Evolutionary conservation across 768 basidiomycete species (phyloP).

Genomic region (Tylopilus rubrobrunneus): DNA sequence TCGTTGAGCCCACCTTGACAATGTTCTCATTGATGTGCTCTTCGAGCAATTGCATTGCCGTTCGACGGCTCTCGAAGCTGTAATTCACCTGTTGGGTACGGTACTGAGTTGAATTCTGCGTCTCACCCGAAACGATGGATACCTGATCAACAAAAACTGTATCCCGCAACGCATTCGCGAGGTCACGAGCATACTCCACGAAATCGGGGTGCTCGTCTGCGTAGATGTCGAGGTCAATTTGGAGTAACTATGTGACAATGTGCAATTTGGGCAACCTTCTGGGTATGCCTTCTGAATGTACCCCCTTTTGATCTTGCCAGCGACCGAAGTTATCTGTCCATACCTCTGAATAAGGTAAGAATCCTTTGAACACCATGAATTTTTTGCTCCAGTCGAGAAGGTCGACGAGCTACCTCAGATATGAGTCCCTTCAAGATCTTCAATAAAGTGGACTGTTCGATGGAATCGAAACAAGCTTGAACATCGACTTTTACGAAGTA

Average conservation of each 20-base stretch:
- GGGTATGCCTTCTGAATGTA: constrained; percentile 62
- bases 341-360: constrained; percentile 68
- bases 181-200: constrained; percentile 57
- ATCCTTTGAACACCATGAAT: constrained; percentile 44
- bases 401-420: constrained; percentile 50
- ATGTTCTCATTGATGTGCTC: constrained; percentile 92
- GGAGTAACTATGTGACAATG: background rate
- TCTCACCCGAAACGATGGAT: background rate
- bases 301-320: constrained; percentile 53
- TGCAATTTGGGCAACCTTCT: constrained; percentile 44
- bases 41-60: constrained; percentile 70
- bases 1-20: constrained; percentile 59
- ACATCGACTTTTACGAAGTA: constrained; percentile 98
- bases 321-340: constrained; percentile 55
- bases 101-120: background rate
- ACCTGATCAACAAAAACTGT: constrained; percentile 88
- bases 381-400: background rate
- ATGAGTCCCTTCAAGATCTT: constrained; percentile 71
- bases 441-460: constrained; percentile 82
- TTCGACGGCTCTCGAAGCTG: constrained; percentile 44
- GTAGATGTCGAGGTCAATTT: background rate
- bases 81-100: constrained; percentile 45
- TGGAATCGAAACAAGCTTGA: constrained; percentile 94
- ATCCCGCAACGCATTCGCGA: constrained; percentile 65
- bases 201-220: constrained; percentile 79